Evolutionary conservation across 345 rosid genomes (phyloP).

Genomic region (Aurinia saxatilis): DNA sequence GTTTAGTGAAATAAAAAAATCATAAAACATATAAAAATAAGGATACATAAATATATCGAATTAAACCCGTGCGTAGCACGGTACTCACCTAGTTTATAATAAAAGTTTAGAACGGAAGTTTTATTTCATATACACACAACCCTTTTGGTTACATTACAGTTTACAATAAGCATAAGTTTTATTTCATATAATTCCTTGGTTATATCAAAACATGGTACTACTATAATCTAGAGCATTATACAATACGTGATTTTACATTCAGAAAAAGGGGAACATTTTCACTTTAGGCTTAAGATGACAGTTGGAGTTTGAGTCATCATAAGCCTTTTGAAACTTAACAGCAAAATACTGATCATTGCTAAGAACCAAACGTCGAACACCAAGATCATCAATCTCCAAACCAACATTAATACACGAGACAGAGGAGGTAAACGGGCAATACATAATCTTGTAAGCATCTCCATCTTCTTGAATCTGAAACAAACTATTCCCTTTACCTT

Average conservation of each 20-base stretch:
- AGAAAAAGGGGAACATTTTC: slow-evolving; percentile 1
- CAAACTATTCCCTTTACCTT: slow-evolving; percentile 1
- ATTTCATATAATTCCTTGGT: slow-evolving; percentile 9
- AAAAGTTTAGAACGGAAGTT: too few relatives aligned
- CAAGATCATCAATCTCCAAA: slow-evolving; percentile 16
- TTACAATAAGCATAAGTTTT: slow-evolving; percentile 1
- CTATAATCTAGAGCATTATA: neutral
- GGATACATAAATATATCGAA: too few relatives aligned
- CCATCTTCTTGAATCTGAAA: slow-evolving; percentile 24
- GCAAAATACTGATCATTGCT: slow-evolving; percentile 1
- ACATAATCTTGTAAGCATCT: slow-evolving; percentile 24
- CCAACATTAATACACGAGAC: slow-evolving; percentile 8
- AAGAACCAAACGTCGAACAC: slow-evolving; percentile 21
- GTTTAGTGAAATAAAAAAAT: too few relatives aligned
- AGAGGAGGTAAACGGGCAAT: slow-evolving; percentile 5
- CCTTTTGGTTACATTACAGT: too few relatives aligned
- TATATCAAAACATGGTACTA: neutral
- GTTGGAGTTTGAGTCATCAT: slow-evolving; percentile 21
- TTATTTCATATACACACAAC: too few relatives aligned
- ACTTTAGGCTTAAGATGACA: slow-evolving; percentile 8
- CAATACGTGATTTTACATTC: neutral
- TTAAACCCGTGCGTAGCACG: too few relatives aligned
- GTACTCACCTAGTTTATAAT: too few relatives aligned
- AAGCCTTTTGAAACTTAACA: slow-evolving; percentile 21
- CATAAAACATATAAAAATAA: too few relatives aligned